These are phyloP conservation scores for Hirsutella minnesotensis DNA, from an alignment of 2,329 filamentous ascomycete species.

Conservation along the genomic window DNA sequence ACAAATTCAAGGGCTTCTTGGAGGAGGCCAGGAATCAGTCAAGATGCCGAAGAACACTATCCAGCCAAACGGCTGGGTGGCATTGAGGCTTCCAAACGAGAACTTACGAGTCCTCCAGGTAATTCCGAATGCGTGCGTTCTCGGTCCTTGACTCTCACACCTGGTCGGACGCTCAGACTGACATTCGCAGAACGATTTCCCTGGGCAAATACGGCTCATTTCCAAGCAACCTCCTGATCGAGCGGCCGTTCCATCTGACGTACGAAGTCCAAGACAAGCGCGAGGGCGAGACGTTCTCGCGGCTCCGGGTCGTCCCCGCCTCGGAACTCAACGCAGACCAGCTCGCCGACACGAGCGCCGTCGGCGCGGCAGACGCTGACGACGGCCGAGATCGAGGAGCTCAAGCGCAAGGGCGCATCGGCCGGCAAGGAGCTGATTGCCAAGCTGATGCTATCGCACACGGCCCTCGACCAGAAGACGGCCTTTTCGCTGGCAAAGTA, in stretches of 20 bases:
- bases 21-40: background rate
- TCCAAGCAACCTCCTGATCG: conserved; percentile 76
- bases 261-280: conserved; percentile 74
- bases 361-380: conserved; percentile 20
- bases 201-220: conserved; percentile 91
- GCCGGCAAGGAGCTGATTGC: conserved; percentile 83
- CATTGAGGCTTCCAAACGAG: conserved; percentile 47
- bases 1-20: background rate
- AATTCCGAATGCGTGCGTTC: conserved; percentile 44
- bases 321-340: conserved; percentile 77
- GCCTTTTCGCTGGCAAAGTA: conserved; percentile 91
- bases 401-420: conserved; percentile 59
- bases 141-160: background rate
- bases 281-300: conserved; percentile 51
- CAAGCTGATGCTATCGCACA: conserved; percentile 84
- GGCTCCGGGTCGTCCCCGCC: conserved; percentile 67
- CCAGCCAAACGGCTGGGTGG: conserved; percentile 49
- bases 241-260: conserved; percentile 83
- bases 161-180: conserved; percentile 6
- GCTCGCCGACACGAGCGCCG: conserved; percentile 33
- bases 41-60: conserved; percentile 19
- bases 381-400: conserved; percentile 60
- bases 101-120: conserved; percentile 45
- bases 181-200: conserved; percentile 57
- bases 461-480: conserved; percentile 87